Evolutionary conservation across 768 basidiomycete genomes (phyloP).

Genomic region (Trametes cubensis): DNA sequence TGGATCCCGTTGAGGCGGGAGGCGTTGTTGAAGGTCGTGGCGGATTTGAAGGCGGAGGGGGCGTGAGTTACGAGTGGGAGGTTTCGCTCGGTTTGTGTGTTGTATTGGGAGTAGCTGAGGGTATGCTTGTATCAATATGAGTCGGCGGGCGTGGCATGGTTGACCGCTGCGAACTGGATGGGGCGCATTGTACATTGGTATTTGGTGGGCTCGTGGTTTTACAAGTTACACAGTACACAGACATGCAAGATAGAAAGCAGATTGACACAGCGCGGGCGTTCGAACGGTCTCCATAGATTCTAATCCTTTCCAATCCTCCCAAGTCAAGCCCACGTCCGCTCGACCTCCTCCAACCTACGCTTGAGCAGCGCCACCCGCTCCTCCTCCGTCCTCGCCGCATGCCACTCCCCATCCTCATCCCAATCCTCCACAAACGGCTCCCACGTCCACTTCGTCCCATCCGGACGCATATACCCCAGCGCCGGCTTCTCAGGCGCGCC

Average conservation of each 20-base stretch:
- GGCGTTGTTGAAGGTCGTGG: constrained; percentile 31
- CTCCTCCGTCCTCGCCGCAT: background rate
- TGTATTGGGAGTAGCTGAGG: background rate
- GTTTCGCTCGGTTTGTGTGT: background rate
- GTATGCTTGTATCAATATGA: background rate
- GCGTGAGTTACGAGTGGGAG: background rate
- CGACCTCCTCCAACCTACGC: background rate
- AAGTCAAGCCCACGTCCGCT: background rate
- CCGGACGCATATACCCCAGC: background rate
- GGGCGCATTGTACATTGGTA: too few species aligned
- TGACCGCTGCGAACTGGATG: too few species aligned
- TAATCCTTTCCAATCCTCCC: background rate
- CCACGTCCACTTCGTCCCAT: background rate
- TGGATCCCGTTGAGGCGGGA: constrained; percentile 91
- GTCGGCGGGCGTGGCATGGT: background rate
- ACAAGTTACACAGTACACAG: too few species aligned
- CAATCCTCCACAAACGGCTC: background rate
- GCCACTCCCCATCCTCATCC: background rate
- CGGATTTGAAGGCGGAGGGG: constrained; percentile 25
- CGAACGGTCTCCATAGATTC: background rate
- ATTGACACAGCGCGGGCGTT: background rate
- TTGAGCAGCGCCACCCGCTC: background rate
- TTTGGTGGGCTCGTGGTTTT: too few species aligned
- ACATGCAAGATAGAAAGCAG: too few species aligned
- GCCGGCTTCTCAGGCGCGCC: background rate